Conservation (phyloP, 1,139 yeast genomes). For the Meyerozyma sp. region DNA sequence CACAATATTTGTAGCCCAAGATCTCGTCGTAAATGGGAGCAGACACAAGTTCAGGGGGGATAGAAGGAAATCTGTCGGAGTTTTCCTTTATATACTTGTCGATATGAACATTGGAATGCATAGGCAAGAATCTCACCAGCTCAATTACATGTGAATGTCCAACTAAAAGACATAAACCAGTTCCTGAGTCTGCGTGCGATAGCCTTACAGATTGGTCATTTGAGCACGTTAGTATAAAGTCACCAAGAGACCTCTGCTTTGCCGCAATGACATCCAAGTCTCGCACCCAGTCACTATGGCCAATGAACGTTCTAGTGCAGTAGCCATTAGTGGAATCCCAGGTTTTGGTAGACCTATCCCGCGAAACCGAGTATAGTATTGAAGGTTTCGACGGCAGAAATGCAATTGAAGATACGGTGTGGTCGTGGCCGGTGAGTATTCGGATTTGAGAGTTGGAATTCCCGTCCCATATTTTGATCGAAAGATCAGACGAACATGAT, state of each 20-base stretch:
- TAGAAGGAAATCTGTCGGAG: constrained; percentile 24
- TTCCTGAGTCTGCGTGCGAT: constrained; percentile 58
- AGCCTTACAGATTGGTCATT: constrained; percentile 75
- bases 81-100: constrained; percentile 43
- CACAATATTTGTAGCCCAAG: constrained; percentile 61
- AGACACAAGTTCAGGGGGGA: constrained; percentile 26
- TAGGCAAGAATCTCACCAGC: constrained; percentile 64
- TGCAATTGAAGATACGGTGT: constrained; percentile 65
- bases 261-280: constrained; percentile 39
- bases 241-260: constrained; percentile 30
- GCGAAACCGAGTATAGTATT: constrained; percentile 61
- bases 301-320: constrained; percentile 60
- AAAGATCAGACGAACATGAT: constrained; percentile 70
- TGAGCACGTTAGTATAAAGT: constrained; percentile 68
- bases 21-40: constrained; percentile 24
- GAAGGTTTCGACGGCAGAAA: constrained; percentile 40
- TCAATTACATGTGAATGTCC: constrained; percentile 89
- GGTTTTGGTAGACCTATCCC: constrained; percentile 67
- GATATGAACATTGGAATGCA: constrained; percentile 39
- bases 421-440: constrained; percentile 85
- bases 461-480: constrained; percentile 68
- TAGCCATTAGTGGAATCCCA: constrained; percentile 78
- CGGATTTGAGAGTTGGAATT: constrained; percentile 50
- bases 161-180: constrained; percentile 59
- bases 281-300: constrained; percentile 91